phyloP scores from a whole-genome alignment of 108 stramenopile species.

The Schizochytrium sp. region DNA sequence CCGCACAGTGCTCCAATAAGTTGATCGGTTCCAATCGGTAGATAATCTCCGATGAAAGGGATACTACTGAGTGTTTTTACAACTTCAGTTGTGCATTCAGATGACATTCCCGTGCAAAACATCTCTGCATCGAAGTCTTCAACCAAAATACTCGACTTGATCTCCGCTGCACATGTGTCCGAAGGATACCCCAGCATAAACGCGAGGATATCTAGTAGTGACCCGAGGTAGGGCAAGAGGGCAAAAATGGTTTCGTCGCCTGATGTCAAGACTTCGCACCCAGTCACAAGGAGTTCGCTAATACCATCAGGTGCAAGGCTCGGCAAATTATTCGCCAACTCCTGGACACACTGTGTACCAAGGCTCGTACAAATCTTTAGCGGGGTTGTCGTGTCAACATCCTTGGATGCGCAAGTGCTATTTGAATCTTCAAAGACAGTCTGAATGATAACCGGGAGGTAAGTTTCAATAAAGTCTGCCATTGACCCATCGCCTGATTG shows the following conservation, averaged over 20 bases:
- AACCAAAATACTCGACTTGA: background rate
- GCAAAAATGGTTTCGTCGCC: slow-evolving; percentile 4
- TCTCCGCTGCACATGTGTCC: background rate
- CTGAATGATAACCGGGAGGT: background rate
- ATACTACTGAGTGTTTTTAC: slow-evolving; percentile 6
- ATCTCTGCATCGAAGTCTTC: background rate
- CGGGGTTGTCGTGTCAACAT: slow-evolving; percentile 44
- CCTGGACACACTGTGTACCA: background rate
- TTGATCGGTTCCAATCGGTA: background rate
- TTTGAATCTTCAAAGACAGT: background rate
- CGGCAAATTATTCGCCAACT: background rate
- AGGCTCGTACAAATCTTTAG: background rate
- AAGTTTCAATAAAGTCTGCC: background rate
- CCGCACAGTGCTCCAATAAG: slow-evolving; percentile 41
- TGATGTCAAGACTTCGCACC: background rate
- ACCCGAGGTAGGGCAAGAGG: slow-evolving; percentile 13
- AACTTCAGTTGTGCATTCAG: slow-evolving; percentile 32
- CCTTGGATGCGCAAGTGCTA: background rate
- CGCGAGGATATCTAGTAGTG: slow-evolving; percentile 1
- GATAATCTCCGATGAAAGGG: slow-evolving; percentile 10
- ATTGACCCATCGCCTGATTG: background rate
- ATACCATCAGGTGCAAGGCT: slow-evolving; percentile 12
- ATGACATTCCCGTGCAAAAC: slow-evolving; percentile 14
- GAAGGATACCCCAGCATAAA: slow-evolving; percentile 17
- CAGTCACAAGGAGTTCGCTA: background rate